phyloP scores from a whole-genome alignment of 352 stramenopile genomes.

The Phytophthora boehmeriae region DNA sequence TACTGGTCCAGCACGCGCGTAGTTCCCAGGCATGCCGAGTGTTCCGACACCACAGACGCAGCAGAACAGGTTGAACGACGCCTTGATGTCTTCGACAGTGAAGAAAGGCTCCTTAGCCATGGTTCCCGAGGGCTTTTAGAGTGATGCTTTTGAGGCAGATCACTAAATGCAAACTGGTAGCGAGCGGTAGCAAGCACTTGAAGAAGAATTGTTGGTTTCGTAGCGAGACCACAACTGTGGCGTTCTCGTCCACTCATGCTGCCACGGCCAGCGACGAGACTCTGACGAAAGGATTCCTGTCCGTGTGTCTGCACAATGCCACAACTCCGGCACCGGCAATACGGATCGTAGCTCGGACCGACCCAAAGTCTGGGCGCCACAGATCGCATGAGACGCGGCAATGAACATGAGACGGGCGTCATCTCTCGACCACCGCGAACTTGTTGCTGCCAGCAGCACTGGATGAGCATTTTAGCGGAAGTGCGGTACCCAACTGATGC shows the following conservation, averaged over 20 bases:
- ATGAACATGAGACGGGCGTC: background rate
- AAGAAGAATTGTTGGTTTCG: background rate
- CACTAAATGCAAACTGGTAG: background rate
- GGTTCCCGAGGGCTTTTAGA: too few relatives aligned
- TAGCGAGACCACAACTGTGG: background rate
- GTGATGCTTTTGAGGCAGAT: background rate
- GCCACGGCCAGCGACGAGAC: conserved; percentile 12
- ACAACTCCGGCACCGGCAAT: conserved; percentile 16
- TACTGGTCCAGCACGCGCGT: conserved; percentile 48
- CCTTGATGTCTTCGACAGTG: conserved; percentile 31
- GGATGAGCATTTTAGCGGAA: too few relatives aligned
- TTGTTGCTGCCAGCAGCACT: background rate
- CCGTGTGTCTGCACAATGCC: conserved; percentile 12
- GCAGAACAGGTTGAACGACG: conserved; percentile 47
- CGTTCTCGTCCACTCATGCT: conserved; percentile 27
- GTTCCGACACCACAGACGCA: conserved; percentile 65
- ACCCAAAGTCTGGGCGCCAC: background rate
- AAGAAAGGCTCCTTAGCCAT: conserved; percentile 39
- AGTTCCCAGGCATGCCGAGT: conserved; percentile 64
- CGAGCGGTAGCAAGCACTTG: background rate
- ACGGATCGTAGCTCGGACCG: conserved; percentile 14
- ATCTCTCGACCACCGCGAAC: background rate
- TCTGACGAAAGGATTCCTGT: conserved; percentile 16
- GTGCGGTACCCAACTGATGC: too few relatives aligned
- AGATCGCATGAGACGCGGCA: background rate